Evolutionary conservation across 495 filamentous ascomycete species (phyloP).

Genomic region (Penicillium argentinense): DNA sequence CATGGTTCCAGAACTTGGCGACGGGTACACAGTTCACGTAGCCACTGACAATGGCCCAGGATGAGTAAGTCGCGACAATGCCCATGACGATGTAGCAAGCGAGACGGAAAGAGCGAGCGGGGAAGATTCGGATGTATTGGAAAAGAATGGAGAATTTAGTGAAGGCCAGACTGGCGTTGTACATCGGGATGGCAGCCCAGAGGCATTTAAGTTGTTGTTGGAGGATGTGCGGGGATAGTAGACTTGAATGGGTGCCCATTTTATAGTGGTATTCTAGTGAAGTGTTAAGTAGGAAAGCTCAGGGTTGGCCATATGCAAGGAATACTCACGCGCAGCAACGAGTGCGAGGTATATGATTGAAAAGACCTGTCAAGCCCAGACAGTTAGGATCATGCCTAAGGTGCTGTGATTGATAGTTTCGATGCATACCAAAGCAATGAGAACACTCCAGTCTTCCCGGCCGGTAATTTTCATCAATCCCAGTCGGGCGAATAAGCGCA

Average conservation of each 20-base stretch:
- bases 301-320: not conserved
- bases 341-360: constrained; percentile 35
- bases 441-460: constrained; percentile 39
- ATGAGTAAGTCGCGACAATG: constrained; percentile 33
- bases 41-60: constrained; percentile 40
- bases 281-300: too few species aligned
- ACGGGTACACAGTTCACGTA: constrained; percentile 58
- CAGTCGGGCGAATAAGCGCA: constrained; percentile 37
- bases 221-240: constrained; percentile 18
- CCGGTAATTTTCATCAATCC: constrained; percentile 38
- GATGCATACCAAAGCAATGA: constrained; percentile 27
- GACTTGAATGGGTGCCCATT: constrained; percentile 26
- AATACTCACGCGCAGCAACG: constrained; percentile 33
- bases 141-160: constrained; percentile 51
- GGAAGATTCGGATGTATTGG: constrained; percentile 51
- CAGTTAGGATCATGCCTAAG: too few species aligned
- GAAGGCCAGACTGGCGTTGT: constrained; percentile 39
- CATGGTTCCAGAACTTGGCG: constrained; percentile 50
- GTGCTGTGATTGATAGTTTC: not conserved
- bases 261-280: constrained; percentile 32
- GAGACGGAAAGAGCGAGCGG: constrained; percentile 30
- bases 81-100: constrained; percentile 34
- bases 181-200: constrained; percentile 43
- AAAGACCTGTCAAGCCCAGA: constrained; percentile 8
- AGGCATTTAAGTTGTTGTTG: constrained; percentile 36